A percentile compares a stretch with the other conserved stretches of the same genome.
phyloP scores from a whole-genome alignment of 352 stramenopile genomes.

The Pythium periplocum region DNA sequence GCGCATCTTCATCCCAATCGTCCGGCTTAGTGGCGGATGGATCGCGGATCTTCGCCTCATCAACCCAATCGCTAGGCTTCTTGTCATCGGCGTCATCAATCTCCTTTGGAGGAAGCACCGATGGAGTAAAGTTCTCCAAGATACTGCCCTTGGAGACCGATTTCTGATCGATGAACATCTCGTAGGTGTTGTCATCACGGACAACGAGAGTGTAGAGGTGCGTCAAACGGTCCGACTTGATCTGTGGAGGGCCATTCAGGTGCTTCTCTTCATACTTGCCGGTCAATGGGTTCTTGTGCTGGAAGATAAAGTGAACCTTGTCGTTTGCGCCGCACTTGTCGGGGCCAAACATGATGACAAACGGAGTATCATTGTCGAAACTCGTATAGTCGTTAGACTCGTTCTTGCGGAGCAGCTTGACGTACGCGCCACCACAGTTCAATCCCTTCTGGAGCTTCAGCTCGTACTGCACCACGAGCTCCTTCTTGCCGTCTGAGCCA shows the following conservation, averaged over 20 bases:
- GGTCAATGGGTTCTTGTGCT: constrained; percentile 91
- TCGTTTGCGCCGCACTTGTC: constrained; percentile 93
- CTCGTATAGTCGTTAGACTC: constrained; percentile 37
- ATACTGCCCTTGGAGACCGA: constrained; percentile 81
- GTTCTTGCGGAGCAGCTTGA: constrained; percentile 90
- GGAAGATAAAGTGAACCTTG: constrained; percentile 95
- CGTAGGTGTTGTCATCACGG: constrained; percentile 88
- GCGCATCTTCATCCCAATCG: constrained; percentile 92
- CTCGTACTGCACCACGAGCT: constrained; percentile 94
- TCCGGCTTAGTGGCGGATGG: constrained; percentile 83
- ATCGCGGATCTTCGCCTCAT: constrained; percentile 87
- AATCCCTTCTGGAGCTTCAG: constrained; percentile 90
- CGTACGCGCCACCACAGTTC: constrained; percentile 90
- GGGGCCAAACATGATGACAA: constrained; percentile 95
- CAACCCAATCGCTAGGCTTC: constrained; percentile 92
- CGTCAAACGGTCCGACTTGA: constrained; percentile 79
- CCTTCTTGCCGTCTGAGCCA: constrained; percentile 59
- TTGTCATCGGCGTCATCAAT: constrained; percentile 90
- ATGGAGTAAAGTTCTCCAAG: constrained; percentile 76
- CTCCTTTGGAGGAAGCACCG: constrained; percentile 84
- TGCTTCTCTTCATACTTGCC: constrained; percentile 94
- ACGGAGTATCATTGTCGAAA: constrained; percentile 85
- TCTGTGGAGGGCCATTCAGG: constrained; percentile 67
- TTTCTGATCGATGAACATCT: constrained; percentile 89
- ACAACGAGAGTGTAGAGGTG: constrained; percentile 93